Evolutionary conservation across 176 grass and related monocot genomes (phyloP), one percentile per base, ranked within the genome.

Genomic region (Avena sativa): DNA sequence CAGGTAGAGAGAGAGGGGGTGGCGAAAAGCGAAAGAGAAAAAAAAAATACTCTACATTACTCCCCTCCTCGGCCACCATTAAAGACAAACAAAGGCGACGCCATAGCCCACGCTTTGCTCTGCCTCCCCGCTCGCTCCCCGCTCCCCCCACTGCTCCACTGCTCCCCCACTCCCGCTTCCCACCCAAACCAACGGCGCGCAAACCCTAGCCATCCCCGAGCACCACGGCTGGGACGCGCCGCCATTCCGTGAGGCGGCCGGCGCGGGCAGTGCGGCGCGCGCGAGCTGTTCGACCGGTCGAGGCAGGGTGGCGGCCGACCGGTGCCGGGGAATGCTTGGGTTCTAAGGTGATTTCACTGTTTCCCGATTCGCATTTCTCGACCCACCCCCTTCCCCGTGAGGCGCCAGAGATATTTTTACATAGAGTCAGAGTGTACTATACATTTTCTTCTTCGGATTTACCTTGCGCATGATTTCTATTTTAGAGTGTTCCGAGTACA

Each of bases 181-280:
- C 49, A 20, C 8, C 2, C 16, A 8, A 12, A 2, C 26, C 28
- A 28, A 36, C 64, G 7, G 4, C 71, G 44, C 25, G 60, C 77
- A 82, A 90, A 90, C 89, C 88, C 92, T 92, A 89, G 78, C 80
- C 5, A 63, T 46, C 15, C 19, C 23, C n/a, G 38, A 38, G 38
- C 9, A 17, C 79, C 3, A 3, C 5, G 3, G 20, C 61, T 15
- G 13, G 13, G 12, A 13, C 47, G 72, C 72, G 15, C 81, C 61
- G 74, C 81, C 55, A 86, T 44, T 85, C 16, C 30, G 30, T 12
- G n/a, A 52, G 56, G 81, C 58, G 16, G 2, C 61, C 12, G 12
- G 19, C 10, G 19, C 0, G 34, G 32, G 20, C 20, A 0, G 15
- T 19, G 2, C 12, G 53, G 0, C 13, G 47, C 47, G 49, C 12